Evolutionary conservation across 1,139 yeast genomes (phyloP).

Genomic region (Geotrichum armillariae): DNA sequence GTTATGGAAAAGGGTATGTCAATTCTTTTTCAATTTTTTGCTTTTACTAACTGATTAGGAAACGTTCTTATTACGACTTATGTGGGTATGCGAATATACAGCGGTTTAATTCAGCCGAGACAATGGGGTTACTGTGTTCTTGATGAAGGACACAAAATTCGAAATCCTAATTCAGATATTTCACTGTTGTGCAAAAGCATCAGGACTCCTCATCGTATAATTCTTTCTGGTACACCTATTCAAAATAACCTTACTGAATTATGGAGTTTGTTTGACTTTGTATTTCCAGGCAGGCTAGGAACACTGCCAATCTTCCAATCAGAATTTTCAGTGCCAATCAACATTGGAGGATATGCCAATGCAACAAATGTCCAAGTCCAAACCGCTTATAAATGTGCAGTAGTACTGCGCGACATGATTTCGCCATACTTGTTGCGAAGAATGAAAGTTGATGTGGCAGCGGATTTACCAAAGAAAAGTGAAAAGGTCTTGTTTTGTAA

Average conservation of each 20-base stretch:
- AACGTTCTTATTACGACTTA: slow-evolving; percentile 90
- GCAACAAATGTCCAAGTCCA: slow-evolving; percentile 96
- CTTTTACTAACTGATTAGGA: slow-evolving; percentile 4
- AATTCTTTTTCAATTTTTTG: neutral
- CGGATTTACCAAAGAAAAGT: slow-evolving; percentile 87
- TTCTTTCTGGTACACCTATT: slow-evolving; percentile 93
- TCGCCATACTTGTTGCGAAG: slow-evolving; percentile 87
- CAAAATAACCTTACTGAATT: slow-evolving; percentile 88
- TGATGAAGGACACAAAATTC: slow-evolving; percentile 95
- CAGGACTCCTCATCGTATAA: slow-evolving; percentile 77
- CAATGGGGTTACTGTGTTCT: slow-evolving; percentile 89
- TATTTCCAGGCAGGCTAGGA: slow-evolving; percentile 91
- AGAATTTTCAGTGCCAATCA: slow-evolving; percentile 90
- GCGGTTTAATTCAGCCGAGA: slow-evolving; percentile 63
- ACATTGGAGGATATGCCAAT: slow-evolving; percentile 97
- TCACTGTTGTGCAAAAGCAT: slow-evolving; percentile 82
- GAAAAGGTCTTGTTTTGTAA: slow-evolving; percentile 94
- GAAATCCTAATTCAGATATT: slow-evolving; percentile 91
- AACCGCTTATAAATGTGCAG: slow-evolving; percentile 95
- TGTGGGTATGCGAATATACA: slow-evolving; percentile 81
- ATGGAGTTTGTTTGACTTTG: slow-evolving; percentile 94
- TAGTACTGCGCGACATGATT: slow-evolving; percentile 79
- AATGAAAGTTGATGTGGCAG: slow-evolving; percentile 93
- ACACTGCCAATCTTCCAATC: slow-evolving; percentile 92
- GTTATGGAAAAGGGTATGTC: slow-evolving; percentile 52